Conservation (phyloP, 208 protist species). For the Tritrichomonas musculus region DNA sequence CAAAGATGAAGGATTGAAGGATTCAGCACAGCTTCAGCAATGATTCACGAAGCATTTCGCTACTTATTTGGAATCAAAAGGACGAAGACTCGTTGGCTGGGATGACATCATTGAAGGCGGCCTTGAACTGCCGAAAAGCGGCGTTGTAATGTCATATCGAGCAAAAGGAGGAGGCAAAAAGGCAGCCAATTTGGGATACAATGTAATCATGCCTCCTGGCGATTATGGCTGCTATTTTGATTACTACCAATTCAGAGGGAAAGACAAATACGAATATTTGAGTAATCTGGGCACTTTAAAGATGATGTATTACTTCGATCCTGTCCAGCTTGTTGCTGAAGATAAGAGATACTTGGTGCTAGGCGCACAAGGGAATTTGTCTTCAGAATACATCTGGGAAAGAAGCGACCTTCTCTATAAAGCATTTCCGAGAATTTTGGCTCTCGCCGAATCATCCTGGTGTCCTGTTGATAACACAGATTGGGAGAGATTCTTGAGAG, state of each 20-base stretch:
- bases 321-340: neutral
- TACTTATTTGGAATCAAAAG: neutral
- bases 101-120: conserved; percentile 14
- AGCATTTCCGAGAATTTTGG: neutral
- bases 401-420: neutral
- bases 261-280: neutral
- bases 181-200: neutral
- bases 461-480: neutral
- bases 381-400: neutral
- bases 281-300: neutral
- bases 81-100: neutral
- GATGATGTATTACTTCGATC: neutral
- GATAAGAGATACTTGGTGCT: neutral
- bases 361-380: neutral
- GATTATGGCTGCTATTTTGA: neutral
- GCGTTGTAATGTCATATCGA: neutral
- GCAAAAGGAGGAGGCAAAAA: neutral
- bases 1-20: neutral
- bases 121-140: neutral
- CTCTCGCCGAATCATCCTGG: neutral
- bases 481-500: too few species aligned
- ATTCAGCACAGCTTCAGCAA: neutral
- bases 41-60: neutral
- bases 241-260: neutral
- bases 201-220: neutral